phyloP scores from a whole-genome alignment of 2,329 filamentous ascomycete species.

The Tolypocladium tundrense region DNA sequence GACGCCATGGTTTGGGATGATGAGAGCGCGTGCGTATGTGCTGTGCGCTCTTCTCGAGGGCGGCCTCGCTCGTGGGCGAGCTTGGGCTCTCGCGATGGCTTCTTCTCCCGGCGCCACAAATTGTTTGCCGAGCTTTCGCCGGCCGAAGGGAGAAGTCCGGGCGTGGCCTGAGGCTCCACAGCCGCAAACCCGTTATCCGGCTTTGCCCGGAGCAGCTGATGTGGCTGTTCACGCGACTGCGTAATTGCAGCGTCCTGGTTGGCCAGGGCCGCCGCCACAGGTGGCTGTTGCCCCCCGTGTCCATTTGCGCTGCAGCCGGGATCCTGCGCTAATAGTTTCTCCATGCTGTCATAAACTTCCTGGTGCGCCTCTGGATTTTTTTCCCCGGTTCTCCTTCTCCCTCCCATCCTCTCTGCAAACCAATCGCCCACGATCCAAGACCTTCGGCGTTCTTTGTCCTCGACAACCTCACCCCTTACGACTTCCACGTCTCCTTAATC shows the following conservation, averaged over 20 bases:
- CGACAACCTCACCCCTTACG: slow-evolving; percentile 5
- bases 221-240: slow-evolving; percentile 10
- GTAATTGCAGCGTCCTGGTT: slow-evolving; percentile 28
- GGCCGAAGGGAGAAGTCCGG: neutral
- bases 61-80: neutral
- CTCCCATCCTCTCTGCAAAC: slow-evolving; percentile 9
- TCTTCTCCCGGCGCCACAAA: neutral
- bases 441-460: slow-evolving; percentile 5
- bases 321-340: slow-evolving; percentile 10
- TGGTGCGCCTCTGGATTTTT: slow-evolving; percentile 13
- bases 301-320: slow-evolving; percentile 1
- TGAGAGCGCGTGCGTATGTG: neutral
- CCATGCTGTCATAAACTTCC: slow-evolving; percentile 33
- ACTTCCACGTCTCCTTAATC: slow-evolving; percentile 6
- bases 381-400: slow-evolving; percentile 11
- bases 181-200: slow-evolving; percentile 14
- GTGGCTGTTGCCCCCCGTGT: slow-evolving; percentile 17
- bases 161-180: neutral
- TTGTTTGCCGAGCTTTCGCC: slow-evolving; percentile 11
- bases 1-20: slow-evolving; percentile 30
- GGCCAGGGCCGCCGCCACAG: slow-evolving; percentile 18
- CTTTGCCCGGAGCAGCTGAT: slow-evolving; percentile 20
- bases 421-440: slow-evolving; percentile 3
- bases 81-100: neutral
- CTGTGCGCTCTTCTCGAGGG: no score